Conservation (phyloP, 2,329 filamentous ascomycete genomes). For the Paramyrothecium sp. region DNA sequence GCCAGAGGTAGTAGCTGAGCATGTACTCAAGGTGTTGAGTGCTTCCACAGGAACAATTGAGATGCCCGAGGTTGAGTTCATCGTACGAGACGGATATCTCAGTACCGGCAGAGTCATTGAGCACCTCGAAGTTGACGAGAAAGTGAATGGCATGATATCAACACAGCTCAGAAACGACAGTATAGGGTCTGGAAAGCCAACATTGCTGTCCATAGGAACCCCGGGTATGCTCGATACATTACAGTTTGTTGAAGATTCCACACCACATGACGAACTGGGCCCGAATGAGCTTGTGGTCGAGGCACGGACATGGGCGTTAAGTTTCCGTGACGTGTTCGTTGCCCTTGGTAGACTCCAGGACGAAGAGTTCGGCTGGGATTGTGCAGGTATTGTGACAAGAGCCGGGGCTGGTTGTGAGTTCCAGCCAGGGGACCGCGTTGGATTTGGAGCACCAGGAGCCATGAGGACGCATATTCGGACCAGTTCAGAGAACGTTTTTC, state of each 20-base stretch:
- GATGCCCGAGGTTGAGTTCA: neutral
- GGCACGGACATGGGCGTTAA: slow-evolving; percentile 15
- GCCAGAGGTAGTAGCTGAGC: slow-evolving; percentile 17
- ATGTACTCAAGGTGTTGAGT: slow-evolving; percentile 14
- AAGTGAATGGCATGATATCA: neutral
- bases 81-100: neutral
- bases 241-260: slow-evolving; percentile 16
- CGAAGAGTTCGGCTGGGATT: slow-evolving; percentile 13
- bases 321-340: slow-evolving; percentile 11
- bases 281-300: slow-evolving; percentile 18
- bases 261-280: neutral
- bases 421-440: slow-evolving; percentile 19
- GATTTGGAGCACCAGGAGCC: slow-evolving; percentile 2
- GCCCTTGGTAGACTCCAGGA: neutral
- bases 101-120: neutral
- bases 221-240: no score
- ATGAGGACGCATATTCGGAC: slow-evolving; percentile 9
- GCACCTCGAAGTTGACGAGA: neutral
- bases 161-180: neutral
- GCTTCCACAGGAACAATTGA: slow-evolving; percentile 10
- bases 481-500: slow-evolving; percentile 3
- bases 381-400: slow-evolving; percentile 17
- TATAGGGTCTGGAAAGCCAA: no score
- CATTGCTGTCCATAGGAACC: no score
- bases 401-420: slow-evolving; percentile 10